Evolutionary conservation across 2,329 filamentous ascomycete genomes (phyloP).

Genomic region (Colletotrichum destructivum): DNA sequence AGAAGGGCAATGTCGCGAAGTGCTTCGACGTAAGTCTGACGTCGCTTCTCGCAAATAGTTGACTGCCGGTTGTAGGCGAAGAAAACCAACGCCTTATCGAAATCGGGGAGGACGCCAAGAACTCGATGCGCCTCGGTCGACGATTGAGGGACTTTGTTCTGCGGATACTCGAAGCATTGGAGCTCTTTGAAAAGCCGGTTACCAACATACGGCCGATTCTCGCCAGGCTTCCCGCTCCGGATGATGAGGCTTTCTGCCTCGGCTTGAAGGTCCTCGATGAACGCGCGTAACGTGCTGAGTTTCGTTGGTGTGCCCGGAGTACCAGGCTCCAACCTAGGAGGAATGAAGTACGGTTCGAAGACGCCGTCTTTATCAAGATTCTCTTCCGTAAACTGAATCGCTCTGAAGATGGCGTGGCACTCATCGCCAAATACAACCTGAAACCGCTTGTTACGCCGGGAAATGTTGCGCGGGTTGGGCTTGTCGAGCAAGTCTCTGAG

Average conservation of each 20-base stretch:
- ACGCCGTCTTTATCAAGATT: slow-evolving; percentile 56
- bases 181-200: slow-evolving; percentile 34
- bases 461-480: slow-evolving; percentile 60
- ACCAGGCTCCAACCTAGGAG: slow-evolving; percentile 50
- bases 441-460: slow-evolving; percentile 71
- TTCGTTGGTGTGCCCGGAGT: slow-evolving; percentile 52
- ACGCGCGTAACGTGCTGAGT: slow-evolving; percentile 61
- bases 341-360: slow-evolving; percentile 56
- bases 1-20: slow-evolving; percentile 33
- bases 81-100: slow-evolving; percentile 37
- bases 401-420: slow-evolving; percentile 64
- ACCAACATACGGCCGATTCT: slow-evolving; percentile 7
- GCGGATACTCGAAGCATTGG: slow-evolving; percentile 40
- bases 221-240: slow-evolving; percentile 43
- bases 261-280: slow-evolving; percentile 64
- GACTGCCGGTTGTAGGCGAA: slow-evolving; percentile 39
- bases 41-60: slow-evolving; percentile 32
- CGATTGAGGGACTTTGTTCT: slow-evolving; percentile 14
- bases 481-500: slow-evolving; percentile 64
- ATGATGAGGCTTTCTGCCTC: slow-evolving; percentile 62
- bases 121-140: slow-evolving; percentile 26
- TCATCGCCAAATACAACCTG: slow-evolving; percentile 67
- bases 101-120: slow-evolving; percentile 40
- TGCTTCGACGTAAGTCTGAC: slow-evolving; percentile 29
- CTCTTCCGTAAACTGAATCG: slow-evolving; percentile 64